These are phyloP conservation scores for Musa schizocarpa DNA, from an alignment of 176 grass and related monocot species.

Conservation along the genomic window DNA sequence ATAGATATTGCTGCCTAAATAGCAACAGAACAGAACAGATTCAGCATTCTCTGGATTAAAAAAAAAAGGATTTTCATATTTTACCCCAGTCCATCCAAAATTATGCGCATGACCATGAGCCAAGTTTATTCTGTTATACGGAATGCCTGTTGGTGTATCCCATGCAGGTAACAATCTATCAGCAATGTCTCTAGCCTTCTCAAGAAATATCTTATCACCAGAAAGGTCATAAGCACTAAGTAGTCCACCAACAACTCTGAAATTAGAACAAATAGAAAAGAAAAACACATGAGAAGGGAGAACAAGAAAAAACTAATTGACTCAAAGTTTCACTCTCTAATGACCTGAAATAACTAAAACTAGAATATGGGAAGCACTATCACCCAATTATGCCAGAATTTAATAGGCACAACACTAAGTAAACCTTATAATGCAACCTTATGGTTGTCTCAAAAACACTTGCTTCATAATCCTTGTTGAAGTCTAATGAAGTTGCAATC, in stretches of 20 bases:
- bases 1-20: too few relatives aligned
- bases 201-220: conserved; percentile 84
- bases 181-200: conserved; percentile 92
- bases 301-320: too few relatives aligned
- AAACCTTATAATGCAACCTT: conserved; percentile 99
- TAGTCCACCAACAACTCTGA: conserved; percentile 93
- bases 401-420: conserved; percentile 8
- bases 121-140: conserved; percentile 90
- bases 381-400: too few relatives aligned
- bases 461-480: conserved; percentile 92
- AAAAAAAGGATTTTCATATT: neutral
- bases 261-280: neutral
- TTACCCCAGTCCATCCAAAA: conserved; percentile 92
- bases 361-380: too few relatives aligned
- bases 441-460: conserved; percentile 99
- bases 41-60: too few relatives aligned
- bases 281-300: neutral
- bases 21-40: too few relatives aligned
- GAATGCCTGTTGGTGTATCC: conserved; percentile 93
- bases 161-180: conserved; percentile 93
- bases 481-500: conserved; percentile 81
- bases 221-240: conserved; percentile 92
- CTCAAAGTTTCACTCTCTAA: too few relatives aligned
- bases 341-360: too few relatives aligned
- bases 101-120: conserved; percentile 89